phyloP scores from a whole-genome alignment of 495 filamentous ascomycete species.

The Echria macrotheca region DNA sequence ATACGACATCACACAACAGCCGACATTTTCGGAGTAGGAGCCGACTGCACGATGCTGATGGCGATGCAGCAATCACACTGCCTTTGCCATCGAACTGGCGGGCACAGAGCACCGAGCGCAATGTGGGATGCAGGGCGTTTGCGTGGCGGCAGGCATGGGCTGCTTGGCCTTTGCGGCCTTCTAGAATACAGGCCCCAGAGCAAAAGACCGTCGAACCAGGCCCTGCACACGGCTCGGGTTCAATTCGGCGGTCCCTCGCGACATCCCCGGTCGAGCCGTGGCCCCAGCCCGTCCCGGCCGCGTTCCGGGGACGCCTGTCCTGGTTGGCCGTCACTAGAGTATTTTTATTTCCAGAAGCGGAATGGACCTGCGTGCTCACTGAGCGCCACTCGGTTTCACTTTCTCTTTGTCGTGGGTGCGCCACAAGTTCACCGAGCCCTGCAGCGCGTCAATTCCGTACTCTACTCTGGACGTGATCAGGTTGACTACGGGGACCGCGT shows the following conservation, averaged over 20 bases:
- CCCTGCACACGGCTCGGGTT: constrained; percentile 10
- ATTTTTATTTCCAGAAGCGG: constrained; percentile 7
- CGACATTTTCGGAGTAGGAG: too few species aligned
- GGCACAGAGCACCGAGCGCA: too few species aligned
- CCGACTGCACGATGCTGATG: too few species aligned
- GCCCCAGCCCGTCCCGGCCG: too few species aligned
- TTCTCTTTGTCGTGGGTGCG: too few species aligned
- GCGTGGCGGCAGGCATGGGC: neutral
- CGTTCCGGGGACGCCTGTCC: neutral
- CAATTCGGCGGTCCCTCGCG: constrained; percentile 9
- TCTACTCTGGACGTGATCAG: too few species aligned
- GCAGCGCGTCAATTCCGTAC: too few species aligned
- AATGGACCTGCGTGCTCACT: constrained; percentile 6
- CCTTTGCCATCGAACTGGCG: too few species aligned
- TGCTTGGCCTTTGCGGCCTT: neutral
- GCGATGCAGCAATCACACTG: too few species aligned
- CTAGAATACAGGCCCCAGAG: constrained; percentile 2
- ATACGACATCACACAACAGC: constrained; percentile 4
- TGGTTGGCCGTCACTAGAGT: neutral
- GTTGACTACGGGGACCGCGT: too few species aligned
- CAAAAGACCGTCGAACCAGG: neutral
- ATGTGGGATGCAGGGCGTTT: neutral
- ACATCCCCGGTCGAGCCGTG: neutral
- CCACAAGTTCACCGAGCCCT: neutral
- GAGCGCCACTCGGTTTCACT: constrained; percentile 7